Evolutionary conservation across 441 rosid genomes (phyloP), one percentile per base, ranked within the genome.

Genomic region (Populus trichocarpa): DNA sequence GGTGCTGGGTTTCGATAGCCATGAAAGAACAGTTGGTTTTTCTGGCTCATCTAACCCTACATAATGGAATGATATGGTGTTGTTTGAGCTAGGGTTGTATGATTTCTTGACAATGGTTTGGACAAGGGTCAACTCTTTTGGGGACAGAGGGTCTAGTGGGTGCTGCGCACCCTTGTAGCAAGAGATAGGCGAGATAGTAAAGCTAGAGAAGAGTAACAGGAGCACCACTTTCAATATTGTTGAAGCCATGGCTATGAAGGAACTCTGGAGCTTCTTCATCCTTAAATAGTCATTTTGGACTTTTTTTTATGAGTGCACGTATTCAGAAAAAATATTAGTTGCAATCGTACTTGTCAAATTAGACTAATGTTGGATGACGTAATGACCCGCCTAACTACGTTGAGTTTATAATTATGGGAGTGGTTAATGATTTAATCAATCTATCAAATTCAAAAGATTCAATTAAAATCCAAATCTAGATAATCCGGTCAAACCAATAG

Each of bases 1-100:
- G 9, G 20, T 2, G 9, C 42, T 9, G 13, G 76, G 57, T 5
- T 71, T 69, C n/a, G 83, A 72, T 25, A 82, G 76, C 87, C 87
- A 86, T 2, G 81, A 72, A 8, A 76, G 79, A 67, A 88, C 40
- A 6, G 18, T 8, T 0, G 79, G 32, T 72, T 85, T 88, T 26
- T 85, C 83, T 9, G 87, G 91, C 50, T 88, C 88, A 63, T 85
- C 85, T 32, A 86, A 71, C 57, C 87, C 87, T 8, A 81, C 83
- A 23, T 78, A 86, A 0, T 85, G 91, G 84, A 82, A 83, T 69
- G 78, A 72, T 61, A 74, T 13, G 75, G 32, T 74, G 74, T n/a
- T 68, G 59, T 26, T 71, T 0, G 84, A 5, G 77, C 59, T 16
- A 25, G 82, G 73, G 74, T 2, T 40, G 46, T 35, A 72, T 25